Percentiles rank a stretch among this genome's conserved stretches.
Evolutionary conservation across 192 early-diverging fungal genomes (phyloP).

Genomic region (Mortierella hygrophila): DNA sequence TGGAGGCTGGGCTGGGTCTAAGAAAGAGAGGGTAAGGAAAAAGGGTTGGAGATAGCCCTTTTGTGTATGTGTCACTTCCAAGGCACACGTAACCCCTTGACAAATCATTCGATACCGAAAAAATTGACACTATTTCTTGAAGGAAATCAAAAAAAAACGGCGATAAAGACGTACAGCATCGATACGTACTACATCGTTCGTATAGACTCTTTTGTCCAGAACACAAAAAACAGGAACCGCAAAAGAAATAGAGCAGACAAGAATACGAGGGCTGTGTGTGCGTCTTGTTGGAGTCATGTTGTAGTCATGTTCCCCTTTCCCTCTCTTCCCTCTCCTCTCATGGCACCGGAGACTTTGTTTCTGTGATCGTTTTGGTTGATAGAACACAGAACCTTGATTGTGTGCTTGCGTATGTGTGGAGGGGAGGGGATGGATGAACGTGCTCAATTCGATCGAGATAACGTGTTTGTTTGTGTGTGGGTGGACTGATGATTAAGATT

Average conservation of each 20-base stretch:
- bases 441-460: background rate
- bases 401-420: background rate
- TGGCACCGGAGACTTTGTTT: background rate
- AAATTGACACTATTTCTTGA: background rate
- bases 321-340: background rate
- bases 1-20: no score
- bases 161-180: background rate
- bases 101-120: conserved; percentile 7
- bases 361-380: background rate
- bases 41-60: background rate
- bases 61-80: background rate
- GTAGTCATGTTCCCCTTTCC: background rate
- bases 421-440: background rate
- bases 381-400: background rate
- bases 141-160: background rate
- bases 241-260: background rate
- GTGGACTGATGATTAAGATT: background rate
- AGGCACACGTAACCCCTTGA: background rate
- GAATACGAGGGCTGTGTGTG: background rate
- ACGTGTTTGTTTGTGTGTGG: background rate
- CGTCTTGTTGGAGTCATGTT: background rate
- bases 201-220: background rate
- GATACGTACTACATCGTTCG: background rate
- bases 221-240: background rate
- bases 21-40: background rate